Evolutionary conservation across 2,329 filamentous ascomycete species (phyloP), one percentile per base, ranked within the genome.

Genomic region (Cucurbitaria berberidis): DNA sequence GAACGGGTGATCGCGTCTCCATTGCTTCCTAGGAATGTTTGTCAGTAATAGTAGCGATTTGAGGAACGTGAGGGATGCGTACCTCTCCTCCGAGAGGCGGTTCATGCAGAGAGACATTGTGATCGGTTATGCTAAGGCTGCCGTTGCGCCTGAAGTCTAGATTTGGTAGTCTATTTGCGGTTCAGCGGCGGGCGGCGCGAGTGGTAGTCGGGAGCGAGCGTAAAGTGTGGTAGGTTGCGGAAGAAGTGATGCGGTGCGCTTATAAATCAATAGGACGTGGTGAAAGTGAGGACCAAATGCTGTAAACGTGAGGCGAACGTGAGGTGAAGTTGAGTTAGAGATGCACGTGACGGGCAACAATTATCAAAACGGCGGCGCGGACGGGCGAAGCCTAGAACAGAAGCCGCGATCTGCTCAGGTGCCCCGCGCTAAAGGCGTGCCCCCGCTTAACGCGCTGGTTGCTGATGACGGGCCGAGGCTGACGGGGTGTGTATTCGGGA

Each of bases 1-100:
- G 71, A 99, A 99, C 0, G 96, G 96, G 71, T 99, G 95, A 67
- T 99, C 93, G 73, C 88, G 88, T 62, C 95, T 88, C 95, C 95
- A 99, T 79, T 96, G 91, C 80, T 96, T 98, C 60, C 93, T 96
- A 15, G 27, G 66, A n/a, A 36, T 45, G 2, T 10, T 30, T 38
- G 45, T 73, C 46, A 74, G 69, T 39, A 30, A 7, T 2, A 8
- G 5, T 1, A 4, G n/a, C 3, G n/a, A 24, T 8, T 22, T 1
- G 16, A 4, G 3, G 35, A 5, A n/a, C 27, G 5, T 13, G 2
- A 7, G 26, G 21, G 5, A 9, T 16, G 38, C 63, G 43, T 56
- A 74, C 74, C 74, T 68, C 69, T 76, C 74, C 54, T 75, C 74
- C 4, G 69, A 68, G 53, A 74, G 68, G 16, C 93, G 85, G 73